Conservation (phyloP, 495 filamentous ascomycete species). For the Xylaria bambusicola region DNA sequence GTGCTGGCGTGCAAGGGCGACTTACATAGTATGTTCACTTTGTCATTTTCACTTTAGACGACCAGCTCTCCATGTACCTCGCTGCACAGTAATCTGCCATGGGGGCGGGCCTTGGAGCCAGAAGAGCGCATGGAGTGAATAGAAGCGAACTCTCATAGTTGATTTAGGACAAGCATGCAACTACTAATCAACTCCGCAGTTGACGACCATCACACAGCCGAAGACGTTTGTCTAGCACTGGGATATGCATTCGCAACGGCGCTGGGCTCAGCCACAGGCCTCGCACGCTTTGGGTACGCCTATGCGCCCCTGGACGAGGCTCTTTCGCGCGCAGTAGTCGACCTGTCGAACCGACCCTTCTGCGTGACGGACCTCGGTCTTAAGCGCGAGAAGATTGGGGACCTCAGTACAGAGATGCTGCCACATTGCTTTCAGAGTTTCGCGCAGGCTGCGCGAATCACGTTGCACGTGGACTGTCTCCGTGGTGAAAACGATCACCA, state of each 20-base stretch:
- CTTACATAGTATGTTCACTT: constrained; percentile 69
- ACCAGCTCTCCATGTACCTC: neutral
- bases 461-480: constrained; percentile 87
- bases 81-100: neutral
- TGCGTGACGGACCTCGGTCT: constrained; percentile 79
- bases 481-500: constrained; percentile 95
- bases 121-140: neutral
- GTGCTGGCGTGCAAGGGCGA: constrained; percentile 81
- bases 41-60: neutral
- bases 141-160: no score
- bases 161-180: constrained; percentile 8
- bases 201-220: constrained; percentile 97
- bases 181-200: constrained; percentile 54
- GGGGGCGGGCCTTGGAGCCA: neutral
- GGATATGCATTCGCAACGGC: constrained; percentile 79
- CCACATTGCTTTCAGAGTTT: constrained; percentile 94
- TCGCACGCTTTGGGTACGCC: constrained; percentile 86
- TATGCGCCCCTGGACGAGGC: constrained; percentile 95
- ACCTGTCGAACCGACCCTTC: constrained; percentile 89
- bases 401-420: constrained; percentile 93
- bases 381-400: constrained; percentile 87
- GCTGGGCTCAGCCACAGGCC: constrained; percentile 72
- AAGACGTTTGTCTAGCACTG: constrained; percentile 92
- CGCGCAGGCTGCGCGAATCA: constrained; percentile 86
- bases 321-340: constrained; percentile 88